Percentiles rank a stretch among this genome's conserved stretches.
Conservation (phyloP, 306 rosid species). For the Fragaria nilgerrensis region DNA sequence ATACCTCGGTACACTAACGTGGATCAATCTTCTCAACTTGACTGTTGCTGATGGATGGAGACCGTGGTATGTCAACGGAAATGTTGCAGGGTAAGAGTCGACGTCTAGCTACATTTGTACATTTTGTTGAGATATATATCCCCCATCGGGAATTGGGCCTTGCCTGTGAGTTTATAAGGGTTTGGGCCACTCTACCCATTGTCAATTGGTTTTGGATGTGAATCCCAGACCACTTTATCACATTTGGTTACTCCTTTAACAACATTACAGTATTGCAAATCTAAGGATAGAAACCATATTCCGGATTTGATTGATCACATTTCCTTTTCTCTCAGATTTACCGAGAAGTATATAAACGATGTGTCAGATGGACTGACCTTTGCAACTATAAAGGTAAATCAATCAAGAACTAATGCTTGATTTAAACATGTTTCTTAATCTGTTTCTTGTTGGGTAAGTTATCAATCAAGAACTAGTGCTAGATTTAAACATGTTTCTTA, state of each 20-base stretch:
- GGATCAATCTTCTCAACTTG: slow-evolving; percentile 21
- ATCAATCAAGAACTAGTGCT: no score
- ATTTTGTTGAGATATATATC: no score
- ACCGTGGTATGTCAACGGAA: slow-evolving; percentile 29
- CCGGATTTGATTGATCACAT: background rate
- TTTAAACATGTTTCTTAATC: background rate
- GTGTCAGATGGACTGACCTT: slow-evolving; percentile 14
- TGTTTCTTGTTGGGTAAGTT: background rate
- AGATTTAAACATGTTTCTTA: background rate
- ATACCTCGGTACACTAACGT: slow-evolving; percentile 16
- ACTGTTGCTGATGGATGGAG: slow-evolving; percentile 17
- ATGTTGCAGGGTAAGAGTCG: slow-evolving; percentile 34
- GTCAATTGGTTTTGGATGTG: no score
- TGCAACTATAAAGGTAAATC: slow-evolving; percentile 16
- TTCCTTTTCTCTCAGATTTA: slow-evolving; percentile 4
- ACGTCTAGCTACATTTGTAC: background rate
- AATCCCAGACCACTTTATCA: no score
- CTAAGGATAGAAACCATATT: background rate
- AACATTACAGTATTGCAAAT: background rate
- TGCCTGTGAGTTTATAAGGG: no score
- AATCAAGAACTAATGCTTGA: background rate
- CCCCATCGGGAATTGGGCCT: no score
- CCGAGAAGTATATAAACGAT: background rate
- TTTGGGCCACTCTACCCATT: no score
- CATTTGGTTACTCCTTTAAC: no score